A percentile compares a stretch with the other conserved stretches of the same genome.
Evolutionary conservation across 2,329 filamentous ascomycete species (phyloP).

Genomic region (Aspergillus quadricinctus): DNA sequence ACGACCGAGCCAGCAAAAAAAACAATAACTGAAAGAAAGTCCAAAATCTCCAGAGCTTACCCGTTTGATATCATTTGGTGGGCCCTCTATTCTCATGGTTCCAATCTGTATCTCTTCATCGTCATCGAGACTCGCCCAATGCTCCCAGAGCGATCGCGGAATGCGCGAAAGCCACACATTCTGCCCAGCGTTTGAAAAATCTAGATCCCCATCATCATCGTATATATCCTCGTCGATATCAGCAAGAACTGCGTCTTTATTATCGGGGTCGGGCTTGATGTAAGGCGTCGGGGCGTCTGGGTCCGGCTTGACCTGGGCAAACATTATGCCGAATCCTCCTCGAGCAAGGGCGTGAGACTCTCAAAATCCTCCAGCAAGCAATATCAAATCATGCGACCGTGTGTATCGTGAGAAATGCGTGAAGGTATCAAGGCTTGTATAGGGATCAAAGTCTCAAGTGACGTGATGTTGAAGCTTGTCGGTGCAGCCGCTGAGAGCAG

Average conservation of each 20-base stretch:
- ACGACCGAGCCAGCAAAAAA: conserved; percentile 2
- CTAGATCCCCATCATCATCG: conserved; percentile 62
- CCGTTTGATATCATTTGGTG: conserved; percentile 50
- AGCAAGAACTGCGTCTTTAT: conserved; percentile 30
- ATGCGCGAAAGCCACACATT: conserved; percentile 69
- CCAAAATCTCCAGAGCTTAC: conserved; percentile 23
- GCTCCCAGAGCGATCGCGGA: conserved; percentile 74
- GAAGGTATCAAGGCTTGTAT: neutral
- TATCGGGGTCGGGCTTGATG: conserved; percentile 41
- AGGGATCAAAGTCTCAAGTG: conserved; percentile 1
- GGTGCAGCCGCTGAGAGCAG: neutral
- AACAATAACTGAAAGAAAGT: neutral
- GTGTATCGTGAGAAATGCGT: neutral
- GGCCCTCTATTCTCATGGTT: conserved; percentile 60
- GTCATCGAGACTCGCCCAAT: conserved; percentile 71
- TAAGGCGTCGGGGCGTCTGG: conserved; percentile 32
- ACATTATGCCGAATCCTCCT: conserved; percentile 18
- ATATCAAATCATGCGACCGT: neutral
- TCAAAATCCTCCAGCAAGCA: neutral
- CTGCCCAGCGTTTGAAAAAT: conserved; percentile 49
- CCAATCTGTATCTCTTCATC: conserved; percentile 79
- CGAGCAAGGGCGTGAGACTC: neutral
- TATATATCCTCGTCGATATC: conserved; percentile 60
- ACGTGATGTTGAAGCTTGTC: conserved; percentile 2
- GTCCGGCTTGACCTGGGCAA: conserved; percentile 39